Conservation (phyloP, 2,329 filamentous ascomycete species). For the Raffaelea arxii region DNA sequence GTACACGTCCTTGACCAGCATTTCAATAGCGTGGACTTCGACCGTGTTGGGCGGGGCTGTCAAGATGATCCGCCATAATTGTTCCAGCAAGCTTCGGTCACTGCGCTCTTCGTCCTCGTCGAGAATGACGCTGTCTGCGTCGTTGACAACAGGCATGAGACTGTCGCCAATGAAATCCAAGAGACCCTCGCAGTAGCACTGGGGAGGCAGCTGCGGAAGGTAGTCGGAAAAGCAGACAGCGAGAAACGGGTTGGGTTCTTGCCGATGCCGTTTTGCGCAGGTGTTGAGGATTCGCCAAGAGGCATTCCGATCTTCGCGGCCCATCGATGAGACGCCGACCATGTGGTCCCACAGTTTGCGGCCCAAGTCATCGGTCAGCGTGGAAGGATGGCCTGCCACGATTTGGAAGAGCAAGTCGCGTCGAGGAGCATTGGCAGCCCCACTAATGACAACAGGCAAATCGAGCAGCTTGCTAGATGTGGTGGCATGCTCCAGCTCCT, state of each 20-base stretch:
- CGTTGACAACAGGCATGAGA: slow-evolving; percentile 36
- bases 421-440: slow-evolving; percentile 38
- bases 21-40: slow-evolving; percentile 56
- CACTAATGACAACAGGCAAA: slow-evolving; percentile 35
- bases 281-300: slow-evolving; percentile 60
- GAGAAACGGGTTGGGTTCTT: slow-evolving; percentile 51
- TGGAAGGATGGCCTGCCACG: slow-evolving; percentile 45
- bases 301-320: slow-evolving; percentile 48
- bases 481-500: slow-evolving; percentile 52
- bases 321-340: slow-evolving; percentile 54
- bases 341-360: slow-evolving; percentile 61
- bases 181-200: slow-evolving; percentile 50
- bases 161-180: slow-evolving; percentile 52
- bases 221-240: slow-evolving; percentile 43
- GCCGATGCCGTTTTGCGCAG: slow-evolving; percentile 29
- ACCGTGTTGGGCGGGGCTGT: slow-evolving; percentile 56
- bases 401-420: slow-evolving; percentile 49
- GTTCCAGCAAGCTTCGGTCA: slow-evolving; percentile 48
- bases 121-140: slow-evolving; percentile 32
- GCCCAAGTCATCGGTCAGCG: slow-evolving; percentile 53
- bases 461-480: slow-evolving; percentile 28
- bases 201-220: slow-evolving; percentile 45
- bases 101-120: slow-evolving; percentile 39
- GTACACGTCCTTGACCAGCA: slow-evolving; percentile 63
- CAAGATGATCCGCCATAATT: slow-evolving; percentile 77